A percentile compares a stretch with the other conserved stretches of the same genome.
Conservation (phyloP, 2,329 filamentous ascomycete species). For the Sporothrix sp. region DNA sequence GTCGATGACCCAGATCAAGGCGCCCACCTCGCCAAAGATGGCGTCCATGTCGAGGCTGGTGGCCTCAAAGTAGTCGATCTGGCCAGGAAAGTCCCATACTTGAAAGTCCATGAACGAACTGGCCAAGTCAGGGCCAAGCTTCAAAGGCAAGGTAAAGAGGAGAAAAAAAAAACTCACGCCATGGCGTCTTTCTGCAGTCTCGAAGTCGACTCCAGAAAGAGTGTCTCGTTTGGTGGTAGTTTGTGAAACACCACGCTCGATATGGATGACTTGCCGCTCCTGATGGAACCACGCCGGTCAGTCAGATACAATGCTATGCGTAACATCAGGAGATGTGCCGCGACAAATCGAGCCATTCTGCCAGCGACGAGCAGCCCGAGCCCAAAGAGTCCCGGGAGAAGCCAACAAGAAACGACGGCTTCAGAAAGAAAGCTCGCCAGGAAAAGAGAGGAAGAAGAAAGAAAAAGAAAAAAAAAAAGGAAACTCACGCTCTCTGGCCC, state of each 20-base stretch:
- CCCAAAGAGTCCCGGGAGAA: too few relatives aligned
- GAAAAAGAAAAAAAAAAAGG: neutral
- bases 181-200: conserved; percentile 91
- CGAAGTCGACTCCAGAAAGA: conserved; percentile 92
- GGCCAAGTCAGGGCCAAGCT: neutral
- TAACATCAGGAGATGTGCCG: conserved; percentile 10
- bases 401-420: too few relatives aligned
- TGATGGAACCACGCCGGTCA: conserved; percentile 29
- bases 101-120: conserved; percentile 99
- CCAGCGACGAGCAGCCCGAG: too few relatives aligned
- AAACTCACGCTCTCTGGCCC: conserved; percentile 77
- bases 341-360: neutral
- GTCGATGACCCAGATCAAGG: conserved; percentile 96
- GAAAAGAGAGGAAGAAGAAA: neutral
- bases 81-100: conserved; percentile 94
- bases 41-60: conserved; percentile 82
- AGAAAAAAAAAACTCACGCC: conserved; percentile 55
- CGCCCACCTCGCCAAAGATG: conserved; percentile 89
- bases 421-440: neutral
- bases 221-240: conserved; percentile 85
- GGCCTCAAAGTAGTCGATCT: conserved; percentile 81
- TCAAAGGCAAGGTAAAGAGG: neutral
- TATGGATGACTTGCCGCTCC: conserved; percentile 96
- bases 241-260: conserved; percentile 99
- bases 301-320: neutral